Evolutionary conservation across 768 basidiomycete species (phyloP).

Genomic region (Trametes cingulata): DNA sequence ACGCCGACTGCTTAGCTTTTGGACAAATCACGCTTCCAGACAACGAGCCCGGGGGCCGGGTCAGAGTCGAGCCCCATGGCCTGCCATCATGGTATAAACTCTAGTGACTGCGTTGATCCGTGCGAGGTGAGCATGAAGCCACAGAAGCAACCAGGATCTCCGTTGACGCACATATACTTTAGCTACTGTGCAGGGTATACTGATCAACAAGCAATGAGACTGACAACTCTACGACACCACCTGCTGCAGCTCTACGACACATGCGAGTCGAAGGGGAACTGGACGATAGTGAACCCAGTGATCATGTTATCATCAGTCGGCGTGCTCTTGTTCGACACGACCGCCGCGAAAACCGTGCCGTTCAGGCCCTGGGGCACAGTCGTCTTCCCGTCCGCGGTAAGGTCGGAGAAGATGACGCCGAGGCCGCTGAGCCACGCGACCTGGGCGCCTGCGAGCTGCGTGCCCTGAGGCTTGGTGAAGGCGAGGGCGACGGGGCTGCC

Average conservation of each 20-base stretch:
- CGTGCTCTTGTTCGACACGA: conserved; percentile 43
- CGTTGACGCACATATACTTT: too few species aligned
- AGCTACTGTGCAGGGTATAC: too few species aligned
- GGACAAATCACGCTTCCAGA: too few species aligned
- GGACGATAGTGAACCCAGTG: conserved; percentile 52
- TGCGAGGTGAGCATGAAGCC: too few species aligned
- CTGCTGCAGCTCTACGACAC: background rate
- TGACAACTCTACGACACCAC: too few species aligned
- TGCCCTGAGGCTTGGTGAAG: background rate
- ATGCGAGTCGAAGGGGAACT: conserved; percentile 8
- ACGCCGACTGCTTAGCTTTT: too few species aligned
- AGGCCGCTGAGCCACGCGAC: conserved; percentile 53
- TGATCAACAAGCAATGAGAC: too few species aligned
- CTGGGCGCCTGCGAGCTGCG: conserved; percentile 31
- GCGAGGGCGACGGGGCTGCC: conserved; percentile 33
- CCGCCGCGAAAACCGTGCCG: conserved; percentile 51
- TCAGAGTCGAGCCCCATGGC: too few species aligned
- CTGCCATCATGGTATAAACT: too few species aligned
- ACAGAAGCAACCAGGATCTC: too few species aligned
- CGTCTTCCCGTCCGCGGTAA: conserved; percentile 29
- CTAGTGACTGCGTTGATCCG: too few species aligned
- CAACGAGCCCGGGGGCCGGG: too few species aligned
- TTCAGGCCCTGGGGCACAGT: conserved; percentile 43
- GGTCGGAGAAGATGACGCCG: conserved; percentile 39
- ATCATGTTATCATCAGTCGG: conserved; percentile 50